A percentile compares a stretch with the other conserved stretches of the same genome.
Evolutionary conservation across 2,329 filamentous ascomycete species (phyloP).

Genomic region (Neobulgaria alba): DNA sequence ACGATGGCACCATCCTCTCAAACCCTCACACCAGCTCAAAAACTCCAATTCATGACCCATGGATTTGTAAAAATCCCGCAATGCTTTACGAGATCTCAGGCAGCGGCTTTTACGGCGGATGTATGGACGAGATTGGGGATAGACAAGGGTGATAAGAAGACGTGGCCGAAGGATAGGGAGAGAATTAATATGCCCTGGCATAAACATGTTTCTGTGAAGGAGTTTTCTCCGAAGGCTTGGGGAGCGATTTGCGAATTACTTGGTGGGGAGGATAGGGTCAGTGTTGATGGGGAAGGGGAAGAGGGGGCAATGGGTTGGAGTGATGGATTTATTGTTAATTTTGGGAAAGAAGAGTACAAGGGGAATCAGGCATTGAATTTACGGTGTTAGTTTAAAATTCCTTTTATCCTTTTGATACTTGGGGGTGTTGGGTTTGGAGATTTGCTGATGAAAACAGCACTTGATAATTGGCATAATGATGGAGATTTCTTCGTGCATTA

Average conservation of each 20-base stretch:
- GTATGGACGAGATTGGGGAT: slow-evolving; percentile 60
- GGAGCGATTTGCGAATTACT: slow-evolving; percentile 56
- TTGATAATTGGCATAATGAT: slow-evolving; percentile 50
- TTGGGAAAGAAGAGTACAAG: slow-evolving; percentile 47
- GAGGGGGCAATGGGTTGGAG: slow-evolving; percentile 45
- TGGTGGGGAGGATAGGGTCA: slow-evolving; percentile 50
- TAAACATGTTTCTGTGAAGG: slow-evolving; percentile 41
- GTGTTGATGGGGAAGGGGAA: too few species aligned
- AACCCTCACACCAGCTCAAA: slow-evolving; percentile 34
- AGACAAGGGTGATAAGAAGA: slow-evolving; percentile 52
- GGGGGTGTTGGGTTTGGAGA: too few species aligned
- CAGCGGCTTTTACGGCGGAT: slow-evolving; percentile 37
- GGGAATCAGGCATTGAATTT: slow-evolving; percentile 39
- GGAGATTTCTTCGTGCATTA: slow-evolving; percentile 68
- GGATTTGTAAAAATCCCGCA: slow-evolving; percentile 45
- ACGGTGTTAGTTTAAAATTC: slow-evolving; percentile 25
- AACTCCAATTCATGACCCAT: slow-evolving; percentile 44
- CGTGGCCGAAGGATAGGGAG: slow-evolving; percentile 55
- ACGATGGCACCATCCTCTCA: not conserved
- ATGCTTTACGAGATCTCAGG: slow-evolving; percentile 42
- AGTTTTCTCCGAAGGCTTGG: slow-evolving; percentile 59
- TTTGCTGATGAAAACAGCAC: slow-evolving; percentile 2
- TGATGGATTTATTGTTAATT: slow-evolving; percentile 62
- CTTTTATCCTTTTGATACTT: not conserved
- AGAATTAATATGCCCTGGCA: slow-evolving; percentile 58